Evolutionary conservation across 140 eudicot species (phyloP), one percentile per base, ranked within the genome.

Genomic region (Flaveria floridana): DNA sequence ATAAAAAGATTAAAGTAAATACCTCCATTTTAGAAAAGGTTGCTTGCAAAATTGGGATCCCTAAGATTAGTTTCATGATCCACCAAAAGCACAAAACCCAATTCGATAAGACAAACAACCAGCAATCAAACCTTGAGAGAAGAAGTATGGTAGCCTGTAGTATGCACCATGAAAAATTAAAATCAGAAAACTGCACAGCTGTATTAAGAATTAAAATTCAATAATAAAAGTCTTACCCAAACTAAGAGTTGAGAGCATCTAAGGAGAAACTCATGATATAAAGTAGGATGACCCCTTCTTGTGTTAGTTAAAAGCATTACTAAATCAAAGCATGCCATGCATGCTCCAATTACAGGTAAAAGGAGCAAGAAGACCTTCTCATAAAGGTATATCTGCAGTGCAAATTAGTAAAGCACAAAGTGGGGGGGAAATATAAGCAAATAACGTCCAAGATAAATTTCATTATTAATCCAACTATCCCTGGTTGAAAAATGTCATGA

Each of bases 11-110:
- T 12, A 44, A 42, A 63, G 69, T 26, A 28, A 65, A 62, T 80
- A 85, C 97, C 97, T 82, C 81, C 42, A 74, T 67, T n/a, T 92
- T 79, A 71, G 85, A 82, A 75, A 92, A 83, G 52, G 79, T 55
- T 79, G 78, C 68, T 78, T 79, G 88, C 73, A 92, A 79, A 73
- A 73, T 76, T 57, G 95, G 93, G 47, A 90, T 78, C 41, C 72
- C 71, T 13, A 83, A 78, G 21, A 88, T 25, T 18, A 85, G 67
- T 85, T 83, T 90, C 63, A 86, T 14, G 39, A 90, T 77, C 97
- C 97, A 90, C 97, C 97, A 90, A 58, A 78, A 28, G 81, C 92
- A 88, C 20, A 87, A 28, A 21, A 86, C 23, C 59, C 82, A 68
- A 74, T 81, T 81, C 58, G 89, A 83, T 58, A 79, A 79, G 39